Percentiles rank a stretch among this genome's conserved stretches.
Conservation (phyloP, 108 stramenopile genomes). For the Fragilaria crotonensis region DNA sequence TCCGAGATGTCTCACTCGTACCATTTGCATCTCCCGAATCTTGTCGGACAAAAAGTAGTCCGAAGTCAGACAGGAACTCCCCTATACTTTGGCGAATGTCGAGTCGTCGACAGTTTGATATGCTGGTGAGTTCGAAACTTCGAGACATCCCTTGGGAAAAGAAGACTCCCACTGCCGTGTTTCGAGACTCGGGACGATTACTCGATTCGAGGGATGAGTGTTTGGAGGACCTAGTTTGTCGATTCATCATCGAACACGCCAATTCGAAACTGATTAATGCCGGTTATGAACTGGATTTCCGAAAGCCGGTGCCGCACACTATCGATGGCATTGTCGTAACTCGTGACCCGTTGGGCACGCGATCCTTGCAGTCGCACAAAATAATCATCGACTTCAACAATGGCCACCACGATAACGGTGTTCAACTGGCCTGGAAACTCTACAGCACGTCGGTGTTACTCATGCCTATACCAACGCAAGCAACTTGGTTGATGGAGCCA, state of each 20-base stretch:
- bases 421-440: constrained; percentile 34
- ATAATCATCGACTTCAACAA: constrained; percentile 29
- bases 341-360: neutral
- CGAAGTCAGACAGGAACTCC: no score
- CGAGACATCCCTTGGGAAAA: constrained; percentile 13
- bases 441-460: constrained; percentile 29
- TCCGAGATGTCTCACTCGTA: no score
- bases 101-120: constrained; percentile 4
- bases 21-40: no score
- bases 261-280: constrained; percentile 8
- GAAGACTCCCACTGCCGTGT: constrained; percentile 9
- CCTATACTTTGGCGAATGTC: no score
- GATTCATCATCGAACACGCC: constrained; percentile 1
- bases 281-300: no score
- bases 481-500: constrained; percentile 24
- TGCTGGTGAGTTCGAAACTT: neutral
- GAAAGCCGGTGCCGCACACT: neutral
- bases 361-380: constrained; percentile 7
- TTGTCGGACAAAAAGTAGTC: no score
- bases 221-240: no score
- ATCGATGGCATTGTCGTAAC: neutral
- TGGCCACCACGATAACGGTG: constrained; percentile 36
- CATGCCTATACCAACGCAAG: constrained; percentile 33
- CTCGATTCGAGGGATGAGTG: no score
- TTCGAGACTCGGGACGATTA: constrained; percentile 7